Conservation (phyloP, 2,329 filamentous ascomycete genomes). For the Harringtonia aguacate region DNA sequence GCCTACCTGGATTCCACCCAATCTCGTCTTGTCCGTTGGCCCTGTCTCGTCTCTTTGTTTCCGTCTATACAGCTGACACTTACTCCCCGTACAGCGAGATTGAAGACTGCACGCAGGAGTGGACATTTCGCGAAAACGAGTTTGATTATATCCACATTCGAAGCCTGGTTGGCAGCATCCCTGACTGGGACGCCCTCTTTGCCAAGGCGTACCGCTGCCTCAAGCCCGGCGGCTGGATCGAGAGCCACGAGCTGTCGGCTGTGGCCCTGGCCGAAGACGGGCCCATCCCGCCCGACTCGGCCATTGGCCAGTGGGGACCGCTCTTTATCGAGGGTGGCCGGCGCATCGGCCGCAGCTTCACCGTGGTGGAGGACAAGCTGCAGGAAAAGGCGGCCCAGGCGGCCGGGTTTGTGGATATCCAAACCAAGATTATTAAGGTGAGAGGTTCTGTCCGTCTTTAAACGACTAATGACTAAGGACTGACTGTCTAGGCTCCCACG, state of each 20-base stretch:
- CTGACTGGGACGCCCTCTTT: conserved; percentile 39
- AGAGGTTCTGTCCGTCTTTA: too few relatives aligned
- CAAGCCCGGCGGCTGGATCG: conserved; percentile 38
- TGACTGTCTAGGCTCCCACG: conserved; percentile 12
- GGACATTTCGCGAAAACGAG: conserved; percentile 30
- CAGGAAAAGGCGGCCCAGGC: conserved; percentile 39
- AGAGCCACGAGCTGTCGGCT: conserved; percentile 12
- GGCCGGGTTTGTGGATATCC: conserved; percentile 46
- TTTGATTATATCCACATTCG: conserved; percentile 51
- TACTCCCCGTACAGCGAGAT: conserved; percentile 29
- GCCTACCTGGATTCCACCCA: conserved; percentile 44
- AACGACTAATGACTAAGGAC: too few relatives aligned
- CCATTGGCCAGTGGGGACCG: conserved; percentile 15
- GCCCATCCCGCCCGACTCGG: conserved; percentile 6
- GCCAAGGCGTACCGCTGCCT: conserved; percentile 35
- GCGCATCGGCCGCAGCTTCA: conserved; percentile 32
- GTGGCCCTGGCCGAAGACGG: conserved; percentile 16
- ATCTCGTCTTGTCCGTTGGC: conserved; percentile 28
- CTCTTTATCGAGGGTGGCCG: conserved; percentile 25
- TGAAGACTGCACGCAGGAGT: conserved; percentile 45
- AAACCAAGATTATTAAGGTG: conserved; percentile 35
- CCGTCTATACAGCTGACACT: background rate
- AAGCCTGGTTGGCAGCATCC: conserved; percentile 39
- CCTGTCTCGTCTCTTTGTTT: conserved; percentile 1
- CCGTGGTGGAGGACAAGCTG: conserved; percentile 39